Evolutionary conservation across 257 asterid genomes (phyloP).

Genomic region (Forsythia suspensa): DNA sequence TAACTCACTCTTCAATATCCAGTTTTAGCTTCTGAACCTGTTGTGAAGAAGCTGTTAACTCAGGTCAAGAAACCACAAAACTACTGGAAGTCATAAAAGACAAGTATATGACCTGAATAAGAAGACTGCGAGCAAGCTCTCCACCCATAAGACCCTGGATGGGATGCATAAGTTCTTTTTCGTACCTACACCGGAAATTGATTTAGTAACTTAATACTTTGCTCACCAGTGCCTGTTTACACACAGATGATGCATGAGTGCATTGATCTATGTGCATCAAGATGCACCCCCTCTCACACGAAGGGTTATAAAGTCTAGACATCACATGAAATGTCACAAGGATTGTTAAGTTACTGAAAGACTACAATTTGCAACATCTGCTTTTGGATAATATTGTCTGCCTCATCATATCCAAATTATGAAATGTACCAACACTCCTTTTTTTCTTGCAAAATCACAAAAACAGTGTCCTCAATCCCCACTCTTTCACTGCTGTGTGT

Average conservation of each 20-base stretch:
- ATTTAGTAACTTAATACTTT: slow-evolving; percentile 11
- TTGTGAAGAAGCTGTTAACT: slow-evolving; percentile 25
- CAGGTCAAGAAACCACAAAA: slow-evolving; percentile 31
- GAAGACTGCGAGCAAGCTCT: slow-evolving; percentile 90
- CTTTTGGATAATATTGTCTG: slow-evolving; percentile 4
- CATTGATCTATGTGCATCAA: slow-evolving; percentile 1
- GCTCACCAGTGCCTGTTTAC: slow-evolving; percentile 18
- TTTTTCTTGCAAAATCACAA: not conserved
- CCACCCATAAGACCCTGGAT: slow-evolving; percentile 91
- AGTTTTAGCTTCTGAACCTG: slow-evolving; percentile 99
- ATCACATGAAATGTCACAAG: slow-evolving; percentile 1
- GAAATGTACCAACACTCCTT: slow-evolving; percentile 10
- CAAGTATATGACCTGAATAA: slow-evolving; percentile 70
- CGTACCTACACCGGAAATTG: slow-evolving; percentile 54
- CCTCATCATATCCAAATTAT: slow-evolving; percentile 14
- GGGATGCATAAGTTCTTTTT: slow-evolving; percentile 93
- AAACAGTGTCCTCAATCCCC: not conserved
- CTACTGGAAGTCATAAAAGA: slow-evolving; percentile 16
- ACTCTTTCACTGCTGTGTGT: not conserved
- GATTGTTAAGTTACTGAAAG: not conserved
- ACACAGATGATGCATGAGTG: slow-evolving; percentile 22
- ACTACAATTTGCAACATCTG: slow-evolving; percentile 10
- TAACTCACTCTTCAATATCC: slow-evolving; percentile 92
- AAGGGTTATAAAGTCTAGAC: not conserved
- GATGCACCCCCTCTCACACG: not conserved